These are phyloP conservation scores for Paramecium tetraurelia DNA, from an alignment of 73 alveolate genomes.

Conservation along the genomic window DNA sequence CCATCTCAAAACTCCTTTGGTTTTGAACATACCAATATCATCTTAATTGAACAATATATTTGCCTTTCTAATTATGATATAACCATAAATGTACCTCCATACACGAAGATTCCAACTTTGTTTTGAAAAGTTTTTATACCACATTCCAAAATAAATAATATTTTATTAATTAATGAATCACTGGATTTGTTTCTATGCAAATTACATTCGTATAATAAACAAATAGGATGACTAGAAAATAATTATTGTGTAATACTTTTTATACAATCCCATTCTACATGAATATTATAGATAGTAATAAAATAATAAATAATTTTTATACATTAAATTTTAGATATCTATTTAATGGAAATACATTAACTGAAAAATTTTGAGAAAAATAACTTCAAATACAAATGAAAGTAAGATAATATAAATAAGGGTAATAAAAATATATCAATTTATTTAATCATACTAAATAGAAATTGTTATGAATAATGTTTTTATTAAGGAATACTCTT, in stretches of 20 bases:
- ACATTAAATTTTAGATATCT: too few relatives aligned
- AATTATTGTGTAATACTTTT: not conserved
- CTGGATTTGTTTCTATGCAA: not conserved
- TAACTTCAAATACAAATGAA: too few relatives aligned
- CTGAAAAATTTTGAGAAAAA: too few relatives aligned
- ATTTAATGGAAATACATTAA: too few relatives aligned
- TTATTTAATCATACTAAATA: too few relatives aligned
- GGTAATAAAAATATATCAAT: too few relatives aligned
- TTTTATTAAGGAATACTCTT: not conserved
- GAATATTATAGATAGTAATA: not conserved
- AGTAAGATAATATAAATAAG: too few relatives aligned
- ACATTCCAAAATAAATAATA: slow-evolving; percentile 37
- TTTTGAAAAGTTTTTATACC: slow-evolving; percentile 57
- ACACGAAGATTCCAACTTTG: slow-evolving; percentile 60
- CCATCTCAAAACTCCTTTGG: slow-evolving; percentile 50
- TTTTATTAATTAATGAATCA: not conserved
- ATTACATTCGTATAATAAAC: not conserved
- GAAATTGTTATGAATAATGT: too few relatives aligned
- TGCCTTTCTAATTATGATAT: slow-evolving; percentile 10
- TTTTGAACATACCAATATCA: slow-evolving; percentile 48
- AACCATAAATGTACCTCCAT: slow-evolving; percentile 30
- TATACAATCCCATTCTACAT: not conserved
- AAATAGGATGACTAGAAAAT: not conserved
- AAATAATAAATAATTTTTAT: too few relatives aligned
- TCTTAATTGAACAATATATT: slow-evolving; percentile 18